These are phyloP conservation scores for Aspergillus neotritici DNA, from an alignment of 2,329 filamentous ascomycete species.

Conservation along the genomic window DNA sequence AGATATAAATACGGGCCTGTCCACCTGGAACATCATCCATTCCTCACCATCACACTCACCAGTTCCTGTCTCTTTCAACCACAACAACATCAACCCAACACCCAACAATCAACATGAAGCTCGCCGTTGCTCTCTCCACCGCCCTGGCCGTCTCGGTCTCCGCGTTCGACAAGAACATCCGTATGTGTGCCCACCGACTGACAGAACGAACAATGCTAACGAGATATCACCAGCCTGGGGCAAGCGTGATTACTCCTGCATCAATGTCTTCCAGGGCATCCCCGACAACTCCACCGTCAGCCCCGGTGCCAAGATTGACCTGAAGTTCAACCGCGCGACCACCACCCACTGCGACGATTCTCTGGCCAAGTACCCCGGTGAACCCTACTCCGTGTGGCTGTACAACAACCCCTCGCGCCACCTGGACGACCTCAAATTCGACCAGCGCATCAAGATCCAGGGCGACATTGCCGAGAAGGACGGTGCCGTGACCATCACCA, in stretches of 20 bases:
- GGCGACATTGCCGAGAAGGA: conserved; percentile 14
- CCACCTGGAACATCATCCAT: too few species aligned
- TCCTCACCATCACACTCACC: too few species aligned
- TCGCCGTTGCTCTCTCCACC: conserved; percentile 21
- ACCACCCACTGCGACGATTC: conserved; percentile 21
- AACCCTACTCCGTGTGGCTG: conserved; percentile 23
- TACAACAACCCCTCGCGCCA: conserved; percentile 28
- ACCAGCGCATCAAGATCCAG: conserved; percentile 17
- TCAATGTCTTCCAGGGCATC: conserved; percentile 30
- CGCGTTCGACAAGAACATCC: conserved; percentile 29
- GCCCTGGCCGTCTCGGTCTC: conserved; percentile 22
- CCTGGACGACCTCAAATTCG: conserved; percentile 16
- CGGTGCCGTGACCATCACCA: conserved; percentile 18
- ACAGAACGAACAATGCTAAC: background rate
- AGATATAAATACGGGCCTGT: too few species aligned
- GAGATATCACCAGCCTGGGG: conserved; percentile 24
- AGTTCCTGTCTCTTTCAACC: too few species aligned
- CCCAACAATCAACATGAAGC: conserved; percentile 21
- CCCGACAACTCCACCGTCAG: conserved; percentile 27
- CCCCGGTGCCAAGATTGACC: conserved; percentile 18
- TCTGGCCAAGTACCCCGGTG: conserved; percentile 16
- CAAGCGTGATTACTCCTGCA: conserved; percentile 29
- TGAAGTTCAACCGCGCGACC: conserved; percentile 24
- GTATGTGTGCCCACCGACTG: conserved; percentile 12
- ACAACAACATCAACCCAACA: too few species aligned